A percentile compares a stretch with the other conserved stretches of the same genome.
Conservation (phyloP, 1,139 yeast genomes). For the Pichia norvegensis region DNA sequence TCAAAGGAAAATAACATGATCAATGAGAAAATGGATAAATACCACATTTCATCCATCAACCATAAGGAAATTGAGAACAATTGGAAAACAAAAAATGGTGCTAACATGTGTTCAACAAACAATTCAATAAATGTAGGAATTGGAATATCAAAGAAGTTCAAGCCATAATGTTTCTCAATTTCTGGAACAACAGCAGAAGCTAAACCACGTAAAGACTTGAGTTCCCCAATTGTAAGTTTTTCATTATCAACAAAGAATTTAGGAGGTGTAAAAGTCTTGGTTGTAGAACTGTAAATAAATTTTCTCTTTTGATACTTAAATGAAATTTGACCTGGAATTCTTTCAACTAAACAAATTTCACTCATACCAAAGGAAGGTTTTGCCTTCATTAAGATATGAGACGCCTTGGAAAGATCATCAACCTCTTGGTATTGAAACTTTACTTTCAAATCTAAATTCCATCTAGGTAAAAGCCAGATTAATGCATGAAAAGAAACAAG, state of each 20-base stretch:
- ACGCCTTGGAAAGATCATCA: constrained; percentile 46
- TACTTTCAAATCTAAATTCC: constrained; percentile 74
- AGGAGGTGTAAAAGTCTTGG: constrained; percentile 68
- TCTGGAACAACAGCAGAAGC: constrained; percentile 35
- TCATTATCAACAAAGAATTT: constrained; percentile 59
- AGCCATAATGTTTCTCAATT: constrained; percentile 61
- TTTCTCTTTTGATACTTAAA: constrained; percentile 91
- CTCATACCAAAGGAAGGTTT: constrained; percentile 82
- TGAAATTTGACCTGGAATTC: constrained; percentile 52
- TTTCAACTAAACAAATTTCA: constrained; percentile 62
- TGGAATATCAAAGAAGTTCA: constrained; percentile 87
- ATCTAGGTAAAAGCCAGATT: constrained; percentile 87
- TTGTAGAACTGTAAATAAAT: constrained; percentile 57
- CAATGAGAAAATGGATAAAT: constrained; percentile 81
- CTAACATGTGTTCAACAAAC: constrained; percentile 96
- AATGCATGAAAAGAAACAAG: constrained; percentile 66
- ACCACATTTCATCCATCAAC: constrained; percentile 97
- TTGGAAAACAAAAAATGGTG: constrained; percentile 96
- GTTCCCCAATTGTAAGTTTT: constrained; percentile 47
- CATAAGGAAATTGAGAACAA: constrained; percentile 91
- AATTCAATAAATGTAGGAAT: constrained; percentile 85
- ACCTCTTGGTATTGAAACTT: constrained; percentile 54
- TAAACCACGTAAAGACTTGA: constrained; percentile 61
- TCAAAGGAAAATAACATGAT: constrained; percentile 92
- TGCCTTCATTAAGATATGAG: constrained; percentile 69